These are phyloP conservation scores for Rubia balearica DNA, from an alignment of 305 asterid species.

Conservation along the genomic window DNA sequence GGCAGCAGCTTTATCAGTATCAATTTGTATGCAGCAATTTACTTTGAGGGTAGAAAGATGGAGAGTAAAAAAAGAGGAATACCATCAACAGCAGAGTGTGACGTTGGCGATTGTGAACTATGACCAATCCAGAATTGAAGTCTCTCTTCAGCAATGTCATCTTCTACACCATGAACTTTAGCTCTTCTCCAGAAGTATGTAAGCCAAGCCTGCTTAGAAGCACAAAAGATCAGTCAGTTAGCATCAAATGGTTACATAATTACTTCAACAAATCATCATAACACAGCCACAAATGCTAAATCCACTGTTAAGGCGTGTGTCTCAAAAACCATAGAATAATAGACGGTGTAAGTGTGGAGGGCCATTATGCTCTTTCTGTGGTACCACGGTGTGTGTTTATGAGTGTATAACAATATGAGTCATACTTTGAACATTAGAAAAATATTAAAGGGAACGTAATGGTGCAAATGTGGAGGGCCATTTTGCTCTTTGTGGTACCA, in stretches of 20 bases:
- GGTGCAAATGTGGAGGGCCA: background rate
- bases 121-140: slow-evolving; percentile 85
- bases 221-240: background rate
- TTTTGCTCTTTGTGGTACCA: background rate
- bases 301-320: background rate
- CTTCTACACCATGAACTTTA: slow-evolving; percentile 82
- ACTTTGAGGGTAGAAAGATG: background rate
- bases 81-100: slow-evolving; percentile 97
- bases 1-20: background rate
- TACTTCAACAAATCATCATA: background rate
- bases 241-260: background rate
- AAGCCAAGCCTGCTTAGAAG: slow-evolving; percentile 76
- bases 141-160: slow-evolving; percentile 87
- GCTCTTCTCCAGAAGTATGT: slow-evolving; percentile 99
- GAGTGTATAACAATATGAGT: slow-evolving; percentile 7
- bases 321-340: background rate
- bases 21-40: background rate
- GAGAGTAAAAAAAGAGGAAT: slow-evolving; percentile 13
- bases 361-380: background rate
- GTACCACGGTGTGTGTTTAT: background rate
- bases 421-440: slow-evolving; percentile 8
- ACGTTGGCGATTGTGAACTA: slow-evolving; percentile 75
- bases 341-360: background rate
- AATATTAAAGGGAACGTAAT: slow-evolving; percentile 16
- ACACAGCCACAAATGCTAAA: slow-evolving; percentile 4